Evolutionary conservation across 176 grass and related monocot genomes (phyloP).

Genomic region (Saccharum spontaneum): DNA sequence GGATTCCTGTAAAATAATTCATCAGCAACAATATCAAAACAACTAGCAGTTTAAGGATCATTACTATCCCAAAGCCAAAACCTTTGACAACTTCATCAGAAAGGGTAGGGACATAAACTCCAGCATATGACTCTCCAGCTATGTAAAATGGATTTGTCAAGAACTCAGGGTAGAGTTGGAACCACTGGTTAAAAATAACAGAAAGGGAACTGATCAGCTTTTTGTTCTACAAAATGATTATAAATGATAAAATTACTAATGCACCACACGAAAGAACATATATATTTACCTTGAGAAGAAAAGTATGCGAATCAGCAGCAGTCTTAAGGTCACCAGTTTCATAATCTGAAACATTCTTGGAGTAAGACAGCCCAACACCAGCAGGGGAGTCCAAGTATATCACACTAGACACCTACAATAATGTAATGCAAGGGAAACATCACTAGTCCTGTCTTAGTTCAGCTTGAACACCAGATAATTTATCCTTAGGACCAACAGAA

Average conservation of each 20-base stretch:
- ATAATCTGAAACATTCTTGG: constrained; percentile 66
- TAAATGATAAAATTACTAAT: background rate
- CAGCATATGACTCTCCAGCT: constrained; percentile 88
- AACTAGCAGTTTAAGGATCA: background rate
- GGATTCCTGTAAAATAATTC: constrained; percentile 59
- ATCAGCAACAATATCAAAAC: background rate
- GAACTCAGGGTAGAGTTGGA: constrained; percentile 85
- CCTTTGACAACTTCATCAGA: constrained; percentile 87
- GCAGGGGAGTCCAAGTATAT: constrained; percentile 98
- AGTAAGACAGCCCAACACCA: constrained; percentile 90
- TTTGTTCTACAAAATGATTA: background rate
- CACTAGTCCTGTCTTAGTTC: background rate
- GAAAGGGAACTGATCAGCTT: background rate
- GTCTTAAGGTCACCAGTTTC: constrained; percentile 81
- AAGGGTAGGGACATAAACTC: constrained; percentile 96
- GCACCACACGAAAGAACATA: background rate
- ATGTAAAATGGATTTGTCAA: constrained; percentile 81
- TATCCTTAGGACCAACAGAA: background rate
- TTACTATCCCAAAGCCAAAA: background rate
- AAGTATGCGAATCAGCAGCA: constrained; percentile 85
- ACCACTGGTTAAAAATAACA: constrained; percentile 59
- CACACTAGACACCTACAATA: constrained; percentile 86
- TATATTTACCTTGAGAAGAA: constrained; percentile 73
- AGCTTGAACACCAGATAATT: constrained; percentile 12
- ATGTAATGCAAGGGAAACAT: background rate